Conservation (phyloP, 805 yeast species). For the Candida maesae region DNA sequence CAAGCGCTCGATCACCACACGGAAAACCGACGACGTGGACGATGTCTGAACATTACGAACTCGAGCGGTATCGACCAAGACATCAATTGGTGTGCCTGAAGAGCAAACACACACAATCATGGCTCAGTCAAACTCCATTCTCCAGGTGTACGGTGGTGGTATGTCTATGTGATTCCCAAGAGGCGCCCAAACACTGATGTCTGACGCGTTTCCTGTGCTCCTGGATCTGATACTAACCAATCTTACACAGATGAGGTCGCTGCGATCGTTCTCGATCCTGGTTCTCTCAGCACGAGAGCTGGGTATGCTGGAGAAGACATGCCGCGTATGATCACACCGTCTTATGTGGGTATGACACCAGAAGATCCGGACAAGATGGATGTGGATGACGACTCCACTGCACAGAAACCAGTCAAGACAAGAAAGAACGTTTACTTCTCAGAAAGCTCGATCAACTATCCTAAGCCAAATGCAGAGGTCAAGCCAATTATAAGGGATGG, state of each 20-base stretch:
- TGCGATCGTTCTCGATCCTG: conserved; percentile 90
- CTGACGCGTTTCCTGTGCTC: background rate
- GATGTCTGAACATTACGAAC: no score
- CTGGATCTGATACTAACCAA: conserved; percentile 10
- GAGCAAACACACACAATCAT: no score
- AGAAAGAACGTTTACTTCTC: conserved; percentile 30
- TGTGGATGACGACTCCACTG: conserved; percentile 18
- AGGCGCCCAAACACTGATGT: background rate
- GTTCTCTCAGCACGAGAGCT: conserved; percentile 74
- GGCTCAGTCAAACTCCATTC: conserved; percentile 25
- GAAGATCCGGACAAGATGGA: conserved; percentile 22
- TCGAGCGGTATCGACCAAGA: background rate
- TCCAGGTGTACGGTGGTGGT: conserved; percentile 24
- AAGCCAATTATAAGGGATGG: conserved; percentile 59
- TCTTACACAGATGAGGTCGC: conserved; percentile 65
- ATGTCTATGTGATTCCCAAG: conserved; percentile 1
- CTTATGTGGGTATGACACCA: conserved; percentile 48
- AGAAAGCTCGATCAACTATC: conserved; percentile 44
- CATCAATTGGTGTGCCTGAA: no score
- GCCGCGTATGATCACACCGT: conserved; percentile 74
- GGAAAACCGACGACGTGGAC: background rate
- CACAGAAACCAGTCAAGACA: conserved; percentile 14
- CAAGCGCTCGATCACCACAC: background rate
- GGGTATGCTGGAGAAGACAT: conserved; percentile 93
- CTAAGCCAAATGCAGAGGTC: conserved; percentile 49